phyloP scores from a whole-genome alignment of 2,329 filamentous ascomycete species.

The Talaromyces verruculosus region DNA sequence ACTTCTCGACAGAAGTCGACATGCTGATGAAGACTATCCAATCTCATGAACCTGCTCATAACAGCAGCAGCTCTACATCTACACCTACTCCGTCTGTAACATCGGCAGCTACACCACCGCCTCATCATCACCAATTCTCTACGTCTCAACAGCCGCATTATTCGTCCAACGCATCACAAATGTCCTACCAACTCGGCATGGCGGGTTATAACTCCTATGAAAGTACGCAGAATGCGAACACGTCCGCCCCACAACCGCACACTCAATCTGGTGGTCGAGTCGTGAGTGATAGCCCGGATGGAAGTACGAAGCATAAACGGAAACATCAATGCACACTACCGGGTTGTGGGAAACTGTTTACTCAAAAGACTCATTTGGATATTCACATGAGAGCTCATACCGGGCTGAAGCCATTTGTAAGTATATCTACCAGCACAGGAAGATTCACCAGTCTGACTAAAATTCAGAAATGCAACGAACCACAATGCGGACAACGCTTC shows the following conservation, averaged over 20 bases:
- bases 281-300: constrained; percentile 16
- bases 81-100: constrained; percentile 29
- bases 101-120: constrained; percentile 20
- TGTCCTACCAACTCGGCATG: constrained; percentile 23
- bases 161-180: constrained; percentile 26
- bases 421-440: constrained; percentile 33
- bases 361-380: constrained; percentile 88
- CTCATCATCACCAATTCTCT: constrained; percentile 37
- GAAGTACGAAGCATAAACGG: constrained; percentile 47
- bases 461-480: constrained; percentile 64
- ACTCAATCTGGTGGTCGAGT: neutral
- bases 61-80: neutral
- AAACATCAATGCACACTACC: constrained; percentile 74
- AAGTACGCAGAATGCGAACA: constrained; percentile 33
- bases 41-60: constrained; percentile 33
- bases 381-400: constrained; percentile 88
- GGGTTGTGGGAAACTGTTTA: constrained; percentile 77
- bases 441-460: neutral
- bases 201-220: constrained; percentile 26
- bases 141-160: constrained; percentile 35
- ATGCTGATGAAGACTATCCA: constrained; percentile 88
- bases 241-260: constrained; percentile 29
- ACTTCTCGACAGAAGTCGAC: constrained; percentile 81
- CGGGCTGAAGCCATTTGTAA: constrained; percentile 84
- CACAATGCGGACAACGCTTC: constrained; percentile 74